phyloP scores from a whole-genome alignment of 2,329 filamentous ascomycete genomes.

The Fusarium nanum region DNA sequence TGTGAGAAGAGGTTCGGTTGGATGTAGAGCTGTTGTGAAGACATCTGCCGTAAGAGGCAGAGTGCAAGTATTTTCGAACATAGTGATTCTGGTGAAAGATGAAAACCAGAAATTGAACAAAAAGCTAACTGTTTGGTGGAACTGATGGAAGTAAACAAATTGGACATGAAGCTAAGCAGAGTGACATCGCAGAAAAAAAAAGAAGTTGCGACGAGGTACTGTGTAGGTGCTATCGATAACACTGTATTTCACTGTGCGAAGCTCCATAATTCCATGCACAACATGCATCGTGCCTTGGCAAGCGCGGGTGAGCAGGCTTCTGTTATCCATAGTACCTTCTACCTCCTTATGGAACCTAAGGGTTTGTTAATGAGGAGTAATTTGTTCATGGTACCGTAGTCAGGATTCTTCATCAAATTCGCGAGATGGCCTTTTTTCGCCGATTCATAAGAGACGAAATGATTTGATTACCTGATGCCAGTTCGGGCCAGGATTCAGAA shows the following conservation, averaged over 20 bases:
- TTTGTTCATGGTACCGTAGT: neutral
- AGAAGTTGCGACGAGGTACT: neutral
- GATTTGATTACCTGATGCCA: neutral
- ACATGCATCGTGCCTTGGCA: neutral
- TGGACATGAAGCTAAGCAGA: neutral
- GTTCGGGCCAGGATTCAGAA: neutral
- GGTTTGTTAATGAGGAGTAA: neutral
- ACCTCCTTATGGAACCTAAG: neutral
- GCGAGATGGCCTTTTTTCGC: neutral
- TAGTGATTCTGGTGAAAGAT: constrained; percentile 51
- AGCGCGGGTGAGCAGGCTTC: neutral
- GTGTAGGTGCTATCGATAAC: neutral
- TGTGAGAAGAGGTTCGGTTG: constrained; percentile 83
- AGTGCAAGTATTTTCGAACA: constrained; percentile 94
- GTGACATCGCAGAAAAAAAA: constrained; percentile 1
- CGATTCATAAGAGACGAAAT: neutral
- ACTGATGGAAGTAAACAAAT: neutral
- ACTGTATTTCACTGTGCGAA: neutral
- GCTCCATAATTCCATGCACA: neutral
- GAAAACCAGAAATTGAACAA: neutral
- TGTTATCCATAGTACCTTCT: neutral
- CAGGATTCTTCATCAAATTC: neutral
- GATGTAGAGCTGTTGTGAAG: constrained; percentile 89
- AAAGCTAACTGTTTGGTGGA: neutral
- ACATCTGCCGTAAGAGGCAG: constrained; percentile 87